phyloP scores from a whole-genome alignment of 768 basidiomycete genomes.

The Lyophyllum atratum region DNA sequence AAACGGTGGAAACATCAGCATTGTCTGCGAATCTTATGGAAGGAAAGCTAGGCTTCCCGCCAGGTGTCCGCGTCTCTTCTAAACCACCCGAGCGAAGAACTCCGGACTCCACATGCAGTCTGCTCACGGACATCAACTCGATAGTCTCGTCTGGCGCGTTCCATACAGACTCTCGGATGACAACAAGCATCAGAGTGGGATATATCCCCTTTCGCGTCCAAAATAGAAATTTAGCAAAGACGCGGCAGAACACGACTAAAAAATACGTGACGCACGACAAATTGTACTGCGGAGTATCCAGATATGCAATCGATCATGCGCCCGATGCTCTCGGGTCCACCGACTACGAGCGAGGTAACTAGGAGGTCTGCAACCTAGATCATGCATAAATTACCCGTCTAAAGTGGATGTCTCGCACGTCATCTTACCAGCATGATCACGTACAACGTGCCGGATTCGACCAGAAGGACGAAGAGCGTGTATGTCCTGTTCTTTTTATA shows the following conservation, averaged over 20 bases:
- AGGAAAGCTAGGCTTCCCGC: background rate
- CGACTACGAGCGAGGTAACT: background rate
- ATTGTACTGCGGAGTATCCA: background rate
- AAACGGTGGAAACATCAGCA: background rate
- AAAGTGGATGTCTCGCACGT: background rate
- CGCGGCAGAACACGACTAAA: background rate
- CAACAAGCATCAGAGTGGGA: background rate
- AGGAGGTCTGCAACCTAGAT: background rate
- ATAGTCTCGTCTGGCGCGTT: background rate
- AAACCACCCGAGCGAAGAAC: background rate
- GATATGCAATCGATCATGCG: background rate
- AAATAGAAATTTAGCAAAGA: background rate
- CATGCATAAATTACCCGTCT: background rate
- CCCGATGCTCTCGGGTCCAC: background rate
- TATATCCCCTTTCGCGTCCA: background rate
- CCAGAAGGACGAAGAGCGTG: background rate
- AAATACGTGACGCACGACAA: background rate
- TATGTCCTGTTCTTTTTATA: background rate
- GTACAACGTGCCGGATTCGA: background rate
- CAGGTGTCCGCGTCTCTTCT: background rate
- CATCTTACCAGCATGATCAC: background rate
- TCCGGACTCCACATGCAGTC: background rate
- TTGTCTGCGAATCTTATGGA: background rate
- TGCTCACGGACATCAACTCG: background rate
- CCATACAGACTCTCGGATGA: background rate